A percentile compares a stretch with the other conserved stretches of the same genome.
phyloP scores from a whole-genome alignment of 768 basidiomycete genomes.

The Pleurotus tuoliensis region DNA sequence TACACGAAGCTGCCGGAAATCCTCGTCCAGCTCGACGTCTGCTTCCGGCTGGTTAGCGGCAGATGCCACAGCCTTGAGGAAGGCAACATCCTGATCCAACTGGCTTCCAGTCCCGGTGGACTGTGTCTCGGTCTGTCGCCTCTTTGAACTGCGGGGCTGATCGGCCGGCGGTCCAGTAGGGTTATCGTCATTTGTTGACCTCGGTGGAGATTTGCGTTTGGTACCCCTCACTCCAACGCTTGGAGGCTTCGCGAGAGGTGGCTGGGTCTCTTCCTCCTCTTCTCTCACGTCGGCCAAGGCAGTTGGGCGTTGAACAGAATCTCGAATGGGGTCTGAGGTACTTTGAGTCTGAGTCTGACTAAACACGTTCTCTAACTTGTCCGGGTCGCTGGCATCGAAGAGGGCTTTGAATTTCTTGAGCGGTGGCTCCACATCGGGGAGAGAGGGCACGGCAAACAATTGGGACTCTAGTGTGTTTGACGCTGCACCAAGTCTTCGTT shows the following conservation, averaged over 20 bases:
- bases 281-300: slow-evolving; percentile 13
- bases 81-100: slow-evolving; percentile 64
- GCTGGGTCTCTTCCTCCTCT: slow-evolving; percentile 14
- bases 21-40: slow-evolving; percentile 72
- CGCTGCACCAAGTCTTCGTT: slow-evolving; percentile 46
- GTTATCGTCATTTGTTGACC: not conserved
- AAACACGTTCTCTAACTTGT: slow-evolving; percentile 23
- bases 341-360: slow-evolving; percentile 35
- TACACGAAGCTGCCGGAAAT: slow-evolving; percentile 75
- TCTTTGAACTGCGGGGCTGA: not conserved
- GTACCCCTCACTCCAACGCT: not conserved
- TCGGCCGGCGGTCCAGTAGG: slow-evolving; percentile 14
- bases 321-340: not conserved
- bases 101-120: slow-evolving; percentile 15
- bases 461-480: slow-evolving; percentile 17
- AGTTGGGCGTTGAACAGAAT: not conserved
- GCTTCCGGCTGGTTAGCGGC: slow-evolving; percentile 63
- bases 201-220: not conserved
- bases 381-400: slow-evolving; percentile 63
- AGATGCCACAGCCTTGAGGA: slow-evolving; percentile 71
- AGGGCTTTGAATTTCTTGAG: slow-evolving; percentile 68
- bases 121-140: not conserved
- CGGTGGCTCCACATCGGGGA: slow-evolving; percentile 43
- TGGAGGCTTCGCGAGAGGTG: slow-evolving; percentile 1
- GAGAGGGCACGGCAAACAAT: slow-evolving; percentile 18